Evolutionary conservation across 2,329 filamentous ascomycete genomes (phyloP).

Genomic region (Ophiostoma tasmaniense): DNA sequence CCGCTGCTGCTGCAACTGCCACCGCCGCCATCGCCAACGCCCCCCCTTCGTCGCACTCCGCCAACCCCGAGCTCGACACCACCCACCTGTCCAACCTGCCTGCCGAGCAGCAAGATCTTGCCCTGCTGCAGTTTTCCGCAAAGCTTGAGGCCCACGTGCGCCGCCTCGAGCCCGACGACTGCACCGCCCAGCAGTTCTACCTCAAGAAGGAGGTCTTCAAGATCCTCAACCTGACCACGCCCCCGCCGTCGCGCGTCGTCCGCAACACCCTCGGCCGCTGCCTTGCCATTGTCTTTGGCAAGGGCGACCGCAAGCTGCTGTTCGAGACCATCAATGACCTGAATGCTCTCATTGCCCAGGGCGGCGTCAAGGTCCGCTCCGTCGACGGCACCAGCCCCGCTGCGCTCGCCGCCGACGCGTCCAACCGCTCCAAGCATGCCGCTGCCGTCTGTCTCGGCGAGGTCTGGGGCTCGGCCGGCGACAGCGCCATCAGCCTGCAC

Average conservation of each 20-base stretch:
- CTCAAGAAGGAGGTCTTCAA: constrained; percentile 93
- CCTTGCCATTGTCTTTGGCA: constrained; percentile 71
- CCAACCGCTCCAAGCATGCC: constrained; percentile 60
- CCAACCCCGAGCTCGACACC: constrained; percentile 75
- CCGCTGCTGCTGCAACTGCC: constrained; percentile 26
- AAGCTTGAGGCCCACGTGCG: constrained; percentile 74
- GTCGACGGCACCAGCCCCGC: constrained; percentile 46
- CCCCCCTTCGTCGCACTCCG: constrained; percentile 33
- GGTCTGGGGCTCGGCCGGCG: constrained; percentile 83
- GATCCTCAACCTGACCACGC: constrained; percentile 73
- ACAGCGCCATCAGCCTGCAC: constrained; percentile 81
- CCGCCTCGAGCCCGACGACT: constrained; percentile 64
- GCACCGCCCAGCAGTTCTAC: constrained; percentile 80
- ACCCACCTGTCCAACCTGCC: constrained; percentile 82
- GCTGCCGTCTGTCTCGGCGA: constrained; percentile 81
- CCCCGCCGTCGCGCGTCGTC: constrained; percentile 78
- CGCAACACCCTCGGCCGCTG: constrained; percentile 82
- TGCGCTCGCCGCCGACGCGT: constrained; percentile 59
- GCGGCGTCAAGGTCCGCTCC: constrained; percentile 68
- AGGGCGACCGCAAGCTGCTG: constrained; percentile 81
- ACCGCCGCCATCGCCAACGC: constrained; percentile 22
- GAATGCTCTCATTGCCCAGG: constrained; percentile 53
- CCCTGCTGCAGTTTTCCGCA: constrained; percentile 81
- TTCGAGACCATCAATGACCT: constrained; percentile 94
- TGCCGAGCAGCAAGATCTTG: constrained; percentile 91